Base-by-base conservation (phyloP, 352 stramenopile species). In the Phytophthora idaei region DNA sequence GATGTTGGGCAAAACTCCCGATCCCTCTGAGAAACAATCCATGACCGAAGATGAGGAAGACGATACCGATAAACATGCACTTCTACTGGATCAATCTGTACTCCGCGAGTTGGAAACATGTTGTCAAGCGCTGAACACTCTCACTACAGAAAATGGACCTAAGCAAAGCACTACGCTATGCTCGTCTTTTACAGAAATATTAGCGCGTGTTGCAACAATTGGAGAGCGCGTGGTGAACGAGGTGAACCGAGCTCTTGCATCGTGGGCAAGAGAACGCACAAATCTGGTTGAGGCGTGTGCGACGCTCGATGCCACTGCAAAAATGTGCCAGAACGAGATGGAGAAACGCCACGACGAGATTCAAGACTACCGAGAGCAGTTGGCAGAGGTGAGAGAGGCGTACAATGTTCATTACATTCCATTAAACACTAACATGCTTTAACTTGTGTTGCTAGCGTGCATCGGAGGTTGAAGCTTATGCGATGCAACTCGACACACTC, bases 241-340 rank as follows among this genome's bases (percentile, higher is more conserved):
- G 28, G 27, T 80, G 1, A 56, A 63, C 14, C 46, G 15, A 6
- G 39, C 63, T 7, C 34, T 69, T n/a, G 58, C 49, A 7, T 86
- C 80, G 1, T 89, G 80, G 77, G 15, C 50, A n/a, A 62, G 70
- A 1, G 77, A 89, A 28, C 73, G 73, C 4, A 36, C 46, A 5
- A 76, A 85, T 36, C 41, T 87, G 12, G 28, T 74, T 0, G 60
- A 59, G 3, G 65, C 80, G 1, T 74, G 67, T 41, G 29, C 67
- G 11, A 56, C 60, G n/a, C 49, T 89, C 21, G 61, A 87, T 28
- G 54, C 62, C 3, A 76, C 80, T 0, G 64, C 65, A 28, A 42
- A 28, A 15, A 36, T 78, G 32, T 87, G 77, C 17, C 67, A 75
- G 36, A 10, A 67, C 2, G 77, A 81, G 44, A 78, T 86, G 67